Conservation (phyloP, 257 asterid genomes). For the Scutellaria baicalensis region DNA sequence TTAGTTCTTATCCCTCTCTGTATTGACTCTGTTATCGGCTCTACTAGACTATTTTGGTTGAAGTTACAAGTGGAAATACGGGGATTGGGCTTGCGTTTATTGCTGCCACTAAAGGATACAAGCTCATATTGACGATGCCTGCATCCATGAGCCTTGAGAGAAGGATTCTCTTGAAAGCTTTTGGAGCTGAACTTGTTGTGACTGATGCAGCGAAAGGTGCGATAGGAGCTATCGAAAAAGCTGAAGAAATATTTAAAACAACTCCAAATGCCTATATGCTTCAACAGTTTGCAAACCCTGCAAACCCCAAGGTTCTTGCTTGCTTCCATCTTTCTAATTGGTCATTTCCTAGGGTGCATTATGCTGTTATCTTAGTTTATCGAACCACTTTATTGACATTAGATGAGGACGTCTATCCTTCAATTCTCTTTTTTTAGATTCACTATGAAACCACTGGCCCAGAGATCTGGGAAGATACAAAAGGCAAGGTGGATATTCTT, state of each 20-base stretch:
- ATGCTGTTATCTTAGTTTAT: not conserved
- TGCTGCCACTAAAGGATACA: slow-evolving; percentile 95
- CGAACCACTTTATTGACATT: not conserved
- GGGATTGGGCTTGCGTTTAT: slow-evolving; percentile 95
- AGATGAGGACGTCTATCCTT: slow-evolving; percentile 28
- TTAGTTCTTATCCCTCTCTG: no score
- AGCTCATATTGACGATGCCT: slow-evolving; percentile 94
- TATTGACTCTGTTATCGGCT: slow-evolving; percentile 5
- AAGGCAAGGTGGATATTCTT: slow-evolving; percentile 84
- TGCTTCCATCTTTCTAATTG: not conserved
- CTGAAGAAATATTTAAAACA: slow-evolving; percentile 68
- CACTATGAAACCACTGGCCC: slow-evolving; percentile 99
- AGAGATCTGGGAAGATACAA: slow-evolving; percentile 97
- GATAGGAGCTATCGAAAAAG: slow-evolving; percentile 83
- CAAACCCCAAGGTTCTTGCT: slow-evolving; percentile 74
- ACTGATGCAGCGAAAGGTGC: slow-evolving; percentile 86
- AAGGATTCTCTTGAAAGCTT: slow-evolving; percentile 88
- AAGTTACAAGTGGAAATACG: slow-evolving; percentile 95
- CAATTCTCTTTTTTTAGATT: slow-evolving; percentile 28
- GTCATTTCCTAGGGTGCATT: not conserved
- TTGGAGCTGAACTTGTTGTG: slow-evolving; percentile 88
- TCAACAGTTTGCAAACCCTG: slow-evolving; percentile 90
- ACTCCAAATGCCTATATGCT: slow-evolving; percentile 87
- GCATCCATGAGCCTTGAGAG: slow-evolving; percentile 97
- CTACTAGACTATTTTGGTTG: slow-evolving; percentile 79